A percentile compares a stretch with the other conserved stretches of the same genome.
Evolutionary conservation across 2,329 filamentous ascomycete species (phyloP).

Genomic region (Aureobasidium subglaciale): DNA sequence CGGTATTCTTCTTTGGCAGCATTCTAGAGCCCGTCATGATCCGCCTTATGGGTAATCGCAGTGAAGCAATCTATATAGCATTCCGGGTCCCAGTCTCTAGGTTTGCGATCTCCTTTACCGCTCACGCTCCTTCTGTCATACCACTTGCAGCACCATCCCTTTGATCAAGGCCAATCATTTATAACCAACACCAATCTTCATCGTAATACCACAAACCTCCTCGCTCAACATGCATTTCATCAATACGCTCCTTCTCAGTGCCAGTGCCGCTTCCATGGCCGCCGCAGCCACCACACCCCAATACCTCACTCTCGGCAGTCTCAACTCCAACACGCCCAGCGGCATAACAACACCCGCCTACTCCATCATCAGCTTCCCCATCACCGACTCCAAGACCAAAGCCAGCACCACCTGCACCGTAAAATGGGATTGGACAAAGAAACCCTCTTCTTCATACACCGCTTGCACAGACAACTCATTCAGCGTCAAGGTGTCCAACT

Average conservation of each 20-base stretch:
- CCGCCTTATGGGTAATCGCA: neutral
- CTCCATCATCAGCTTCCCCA: neutral
- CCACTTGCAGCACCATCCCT: neutral
- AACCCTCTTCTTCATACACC: neutral
- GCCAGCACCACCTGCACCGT: slow-evolving; percentile 3
- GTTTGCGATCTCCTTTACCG: neutral
- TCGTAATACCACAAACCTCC: neutral
- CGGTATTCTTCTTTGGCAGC: neutral
- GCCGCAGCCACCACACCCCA: slow-evolving; percentile 1
- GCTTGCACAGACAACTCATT: slow-evolving; percentile 1
- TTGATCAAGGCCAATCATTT: neutral
- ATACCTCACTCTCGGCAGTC: neutral
- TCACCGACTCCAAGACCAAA: slow-evolving; percentile 11
- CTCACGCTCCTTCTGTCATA: neutral
- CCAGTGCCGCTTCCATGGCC: neutral
- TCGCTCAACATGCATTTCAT: neutral
- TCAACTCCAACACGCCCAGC: slow-evolving; percentile 11
- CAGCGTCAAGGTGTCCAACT: neutral
- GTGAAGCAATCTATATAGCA: neutral
- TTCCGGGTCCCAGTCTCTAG: neutral
- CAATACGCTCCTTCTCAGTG: slow-evolving; percentile 6
- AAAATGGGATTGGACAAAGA: slow-evolving; percentile 10
- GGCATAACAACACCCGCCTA: slow-evolving; percentile 1
- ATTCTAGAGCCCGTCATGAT: neutral
- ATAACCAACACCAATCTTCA: neutral